Base-by-base conservation (phyloP, 1,284 basidiomycete genomes). In the Marasmius oreades region DNA sequence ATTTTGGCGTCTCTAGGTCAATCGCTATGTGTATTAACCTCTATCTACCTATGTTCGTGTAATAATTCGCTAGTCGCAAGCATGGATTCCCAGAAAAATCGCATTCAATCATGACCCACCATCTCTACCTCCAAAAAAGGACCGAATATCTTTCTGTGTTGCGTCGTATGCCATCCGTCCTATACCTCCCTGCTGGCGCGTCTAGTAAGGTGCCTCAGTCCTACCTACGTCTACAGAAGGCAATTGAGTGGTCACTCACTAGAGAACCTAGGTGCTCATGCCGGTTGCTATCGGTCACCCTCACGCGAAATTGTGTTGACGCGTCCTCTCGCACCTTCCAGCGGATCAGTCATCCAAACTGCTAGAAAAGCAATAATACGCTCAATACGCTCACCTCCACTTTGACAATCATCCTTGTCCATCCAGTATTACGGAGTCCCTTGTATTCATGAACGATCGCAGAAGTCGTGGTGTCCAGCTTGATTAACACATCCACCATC, bases 171-270 rank as follows among this genome's bases (percentile, higher is more conserved):
- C 81, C 8, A 80, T 70, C 45, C 84, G 87, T 2, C 90, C 88
- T 45, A 92, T 87, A 0, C 92, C 92, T 0, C 89, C 90, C 57
- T 79, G 80, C 67, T 93, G 91, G 5, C 90, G 81, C 60, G 79
- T 80, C 88, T 90, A 62, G 22, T 54, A 16, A 52, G 47, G 20
- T 16, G 47, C n/a, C 51, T 45, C 24, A 39, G 12, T 45, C 28
- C 45, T 57, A 47, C 52, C 51, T 23, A 51, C 26, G 33, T 22
- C 18, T 52, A 45, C 22, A 23, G 34, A 51, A 28, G 33, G 18
- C 36, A 22, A 46, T 28, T 31, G 37, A 36, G 10, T 23, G n/a
- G n/a, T n/a, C n/a, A 73, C 85, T 66, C 59, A 89, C 88, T 26
- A 90, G 70, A 24, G 73, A 72, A 45, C 75, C 67, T 24, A 81